These are phyloP conservation scores for Dactylorhiza incarnata DNA, from an alignment of 106 monocot species.

Conservation along the genomic window DNA sequence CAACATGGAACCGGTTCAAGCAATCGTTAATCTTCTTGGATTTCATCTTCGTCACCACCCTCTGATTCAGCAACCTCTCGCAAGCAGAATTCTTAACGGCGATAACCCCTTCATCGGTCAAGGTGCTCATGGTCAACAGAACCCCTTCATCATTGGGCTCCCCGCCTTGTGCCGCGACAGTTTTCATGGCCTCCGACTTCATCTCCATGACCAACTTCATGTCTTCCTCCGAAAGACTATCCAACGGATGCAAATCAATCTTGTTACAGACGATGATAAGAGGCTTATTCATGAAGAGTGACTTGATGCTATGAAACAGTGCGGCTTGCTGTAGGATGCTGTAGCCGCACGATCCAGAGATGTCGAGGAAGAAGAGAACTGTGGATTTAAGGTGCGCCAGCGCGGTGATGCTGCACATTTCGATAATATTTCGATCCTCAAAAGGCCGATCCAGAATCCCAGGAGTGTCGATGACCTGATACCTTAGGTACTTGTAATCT, in stretches of 20 bases:
- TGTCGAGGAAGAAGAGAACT: constrained; percentile 86
- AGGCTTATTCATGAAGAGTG: constrained; percentile 88
- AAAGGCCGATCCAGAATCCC: constrained; percentile 91
- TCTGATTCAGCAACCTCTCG: constrained; percentile 74
- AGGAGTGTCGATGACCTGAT: constrained; percentile 97
- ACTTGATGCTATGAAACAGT: constrained; percentile 89
- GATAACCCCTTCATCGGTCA: constrained; percentile 90
- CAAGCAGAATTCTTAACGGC: constrained; percentile 92
- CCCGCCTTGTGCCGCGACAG: constrained; percentile 45
- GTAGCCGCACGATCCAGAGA: constrained; percentile 95
- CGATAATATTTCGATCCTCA: constrained; percentile 93
- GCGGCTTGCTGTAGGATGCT: constrained; percentile 80
- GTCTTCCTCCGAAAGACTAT: constrained; percentile 74
- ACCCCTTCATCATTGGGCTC: constrained; percentile 58
- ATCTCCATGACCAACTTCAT: constrained; percentile 81
- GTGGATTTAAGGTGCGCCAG: constrained; percentile 76
- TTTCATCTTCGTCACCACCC: constrained; percentile 88
- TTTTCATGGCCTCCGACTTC: constrained; percentile 79
- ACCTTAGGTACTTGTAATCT: constrained; percentile 95
- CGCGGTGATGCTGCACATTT: constrained; percentile 99
- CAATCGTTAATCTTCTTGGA: constrained; percentile 87
- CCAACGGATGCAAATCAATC: constrained; percentile 88
- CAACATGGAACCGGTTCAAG: constrained; percentile 92
- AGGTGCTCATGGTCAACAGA: constrained; percentile 76
- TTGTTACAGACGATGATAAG: constrained; percentile 90